Conservation (phyloP, 2,329 filamentous ascomycete genomes). For the Aspergillus fumigatiaffinis region DNA sequence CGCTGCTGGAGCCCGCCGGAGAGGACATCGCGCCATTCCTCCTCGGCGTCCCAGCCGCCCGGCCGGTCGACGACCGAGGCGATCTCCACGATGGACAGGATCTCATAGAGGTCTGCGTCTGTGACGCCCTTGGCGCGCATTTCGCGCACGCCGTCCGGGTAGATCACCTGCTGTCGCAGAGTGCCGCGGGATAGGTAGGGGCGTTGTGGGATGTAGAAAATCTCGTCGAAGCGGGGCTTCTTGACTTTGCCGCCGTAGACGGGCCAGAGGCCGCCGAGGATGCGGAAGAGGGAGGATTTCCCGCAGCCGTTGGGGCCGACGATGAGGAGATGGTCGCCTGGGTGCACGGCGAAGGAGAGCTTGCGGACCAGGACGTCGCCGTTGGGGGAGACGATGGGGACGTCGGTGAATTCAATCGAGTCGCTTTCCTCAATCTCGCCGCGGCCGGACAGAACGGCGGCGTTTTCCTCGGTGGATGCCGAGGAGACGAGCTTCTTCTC, state of each 20-base stretch:
- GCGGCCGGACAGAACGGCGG: constrained; percentile 74
- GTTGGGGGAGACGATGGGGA: constrained; percentile 95
- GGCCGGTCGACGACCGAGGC: constrained; percentile 76
- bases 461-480: constrained; percentile 74
- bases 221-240: constrained; percentile 86
- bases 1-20: constrained; percentile 92
- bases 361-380: constrained; percentile 85
- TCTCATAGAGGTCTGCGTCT: constrained; percentile 72
- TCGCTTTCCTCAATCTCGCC: constrained; percentile 77
- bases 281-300: constrained; percentile 93
- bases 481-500: constrained; percentile 96
- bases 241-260: constrained; percentile 92
- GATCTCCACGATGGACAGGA: constrained; percentile 76
- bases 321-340: constrained; percentile 87
- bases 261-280: constrained; percentile 93
- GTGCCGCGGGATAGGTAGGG: constrained; percentile 89
- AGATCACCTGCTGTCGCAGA: constrained; percentile 94
- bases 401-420: constrained; percentile 79
- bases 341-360: constrained; percentile 80
- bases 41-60: constrained; percentile 85
- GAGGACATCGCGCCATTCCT: constrained; percentile 93
- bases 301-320: constrained; percentile 96
- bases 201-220: constrained; percentile 97
- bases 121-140: constrained; percentile 82
- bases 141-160: constrained; percentile 81